phyloP scores from a whole-genome alignment of 176 grass and related monocot species.

The bread wheat (Triticum aestivum) region IWGSC_CS_RefSeq_v2.1 NC_057807.1:106957788-106958287 shows the following conservation, averaged over 20 bases:
- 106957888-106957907: constrained; percentile 68
- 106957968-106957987: neutral
- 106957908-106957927: constrained; percentile 51
- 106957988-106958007: neutral
- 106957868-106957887: constrained; percentile 73
- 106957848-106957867: constrained; percentile 57
- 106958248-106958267: too few species aligned
- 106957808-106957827: constrained; percentile 71
- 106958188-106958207: too few species aligned
- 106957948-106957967: neutral
- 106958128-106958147: neutral
- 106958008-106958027: neutral
- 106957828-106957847: constrained; percentile 68
- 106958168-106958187: too few species aligned
- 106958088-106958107: too few species aligned
- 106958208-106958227: too few species aligned
- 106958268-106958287: too few species aligned
- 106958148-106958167: neutral
- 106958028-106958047: constrained; percentile 38
- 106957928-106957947: constrained; percentile 41
- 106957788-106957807: constrained; percentile 76
- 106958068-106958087: neutral
- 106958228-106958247: too few species aligned
- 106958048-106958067: constrained; percentile 20
- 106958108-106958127: neutral